Conservation (phyloP, 106 monocot species). For the Dendrobium huoshanense region DNA sequence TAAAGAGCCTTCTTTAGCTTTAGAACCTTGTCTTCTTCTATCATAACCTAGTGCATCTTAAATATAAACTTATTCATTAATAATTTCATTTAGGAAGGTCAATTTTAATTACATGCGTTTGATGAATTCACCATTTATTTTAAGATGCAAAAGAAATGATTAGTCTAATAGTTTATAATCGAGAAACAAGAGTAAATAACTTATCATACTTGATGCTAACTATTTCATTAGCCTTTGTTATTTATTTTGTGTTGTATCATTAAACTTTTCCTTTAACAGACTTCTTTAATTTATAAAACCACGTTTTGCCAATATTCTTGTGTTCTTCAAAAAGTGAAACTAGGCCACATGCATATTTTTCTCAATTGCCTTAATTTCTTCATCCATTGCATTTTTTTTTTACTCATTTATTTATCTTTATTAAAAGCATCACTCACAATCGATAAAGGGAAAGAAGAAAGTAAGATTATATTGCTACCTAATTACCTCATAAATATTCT, state of each 20-base stretch:
- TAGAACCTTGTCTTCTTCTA: background rate
- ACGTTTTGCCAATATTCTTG: background rate
- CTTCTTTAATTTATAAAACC: background rate
- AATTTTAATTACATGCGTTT: background rate
- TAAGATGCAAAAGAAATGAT: background rate
- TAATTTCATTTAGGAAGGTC: background rate
- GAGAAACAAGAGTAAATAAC: background rate
- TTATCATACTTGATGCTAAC: background rate
- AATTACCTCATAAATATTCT: too few relatives aligned
- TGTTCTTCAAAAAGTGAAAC: background rate
- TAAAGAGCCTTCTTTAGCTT: background rate
- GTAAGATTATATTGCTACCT: too few relatives aligned
- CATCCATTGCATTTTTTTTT: too few relatives aligned
- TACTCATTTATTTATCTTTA: too few relatives aligned
- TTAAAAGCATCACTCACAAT: too few relatives aligned
- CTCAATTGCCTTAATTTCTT: background rate
- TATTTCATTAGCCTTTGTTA: background rate
- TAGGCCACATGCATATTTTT: background rate
- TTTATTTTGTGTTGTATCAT: background rate
- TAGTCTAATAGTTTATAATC: background rate
- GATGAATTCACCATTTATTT: background rate
- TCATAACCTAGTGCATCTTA: background rate
- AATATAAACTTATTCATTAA: background rate
- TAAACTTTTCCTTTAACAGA: background rate
- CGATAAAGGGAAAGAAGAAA: too few relatives aligned